Base-by-base conservation (phyloP, 495 filamentous ascomycete genomes). In the Halenospora varia region DNA sequence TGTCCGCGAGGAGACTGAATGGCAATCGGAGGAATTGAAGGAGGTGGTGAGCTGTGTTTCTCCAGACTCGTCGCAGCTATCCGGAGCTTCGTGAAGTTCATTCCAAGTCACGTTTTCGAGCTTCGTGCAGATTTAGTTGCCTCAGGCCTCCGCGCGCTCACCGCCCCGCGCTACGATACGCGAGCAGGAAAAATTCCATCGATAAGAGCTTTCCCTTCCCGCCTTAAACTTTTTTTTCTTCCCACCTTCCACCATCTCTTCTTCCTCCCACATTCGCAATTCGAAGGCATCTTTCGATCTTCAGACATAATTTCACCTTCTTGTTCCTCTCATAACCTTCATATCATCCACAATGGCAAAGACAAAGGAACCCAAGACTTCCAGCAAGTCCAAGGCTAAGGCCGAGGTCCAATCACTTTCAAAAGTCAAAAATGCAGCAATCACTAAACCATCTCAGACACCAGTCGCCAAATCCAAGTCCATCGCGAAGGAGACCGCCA, bases 391-490 rank as follows among this genome's bases (percentile, higher is more conserved):
- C 49, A 73, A 69, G 59, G 44, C 69, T 49, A 73, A 69, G 59
- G 44, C 69, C 45, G 68, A 72, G 52, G 61, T 64, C 55, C 62
- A 63, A 55, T 65, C 68, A 40, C 71, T 71, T 59, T 64, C 64
- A 48, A 55, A 51, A 18, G 68, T 70, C 55, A 76, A 76, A 64
- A 75, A 69, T 25, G 62, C 66, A 4, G 62, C 66, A 45, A 63
- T 73, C 47, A 73, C 73, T 68, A 79, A 81, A 67, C 59, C 73
- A 53, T 64, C 75, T 58, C 76, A 85, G 62, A 76, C 75, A 52
- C 73, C 68, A 42, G 70, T 74, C 48, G 73, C 73, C 25, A 88
- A 87, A 73, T 83, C 68, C 51, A 76, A 80, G 72, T 64, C 74
- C 59, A 58, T 70, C 40, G 75, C 73, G 41, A 80, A 82, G 73